These are phyloP conservation scores for Camellia oleifera DNA, from an alignment of 179 eudicot genomes.

Conservation along the genomic window DNA sequence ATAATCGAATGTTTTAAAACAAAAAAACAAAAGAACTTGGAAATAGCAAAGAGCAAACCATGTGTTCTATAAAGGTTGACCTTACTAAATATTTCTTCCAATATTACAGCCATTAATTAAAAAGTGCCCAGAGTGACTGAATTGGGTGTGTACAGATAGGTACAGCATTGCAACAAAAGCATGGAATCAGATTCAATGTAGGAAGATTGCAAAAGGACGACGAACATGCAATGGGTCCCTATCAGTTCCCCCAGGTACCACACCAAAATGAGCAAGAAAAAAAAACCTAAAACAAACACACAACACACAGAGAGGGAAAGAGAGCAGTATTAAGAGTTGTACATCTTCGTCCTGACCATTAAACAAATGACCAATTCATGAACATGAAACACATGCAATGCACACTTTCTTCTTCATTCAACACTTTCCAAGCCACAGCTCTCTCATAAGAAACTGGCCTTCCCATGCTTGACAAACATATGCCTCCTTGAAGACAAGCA, in stretches of 20 bases:
- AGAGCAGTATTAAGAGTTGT: background rate
- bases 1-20: too few species aligned
- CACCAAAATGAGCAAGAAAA: background rate
- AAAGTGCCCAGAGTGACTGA: too few species aligned
- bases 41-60: too few species aligned
- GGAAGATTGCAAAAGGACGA: background rate
- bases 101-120: too few species aligned
- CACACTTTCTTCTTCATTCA: slow-evolving; percentile 77
- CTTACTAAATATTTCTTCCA: too few species aligned
- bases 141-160: background rate
- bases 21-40: too few species aligned
- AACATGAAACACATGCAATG: slow-evolving; percentile 96
- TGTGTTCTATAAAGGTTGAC: too few species aligned
- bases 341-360: slow-evolving; percentile 1
- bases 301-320: too few species aligned
- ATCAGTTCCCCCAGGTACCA: background rate
- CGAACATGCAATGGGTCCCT: background rate
- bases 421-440: slow-evolving; percentile 96
- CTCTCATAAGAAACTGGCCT: slow-evolving; percentile 85
- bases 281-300: too few species aligned
- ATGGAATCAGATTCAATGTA: background rate
- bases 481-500: slow-evolving; percentile 86
- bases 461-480: slow-evolving; percentile 95
- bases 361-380: slow-evolving; percentile 94
- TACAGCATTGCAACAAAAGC: background rate